phyloP scores from a whole-genome alignment of 345 rosid genomes.

The Populus tremula region DNA sequence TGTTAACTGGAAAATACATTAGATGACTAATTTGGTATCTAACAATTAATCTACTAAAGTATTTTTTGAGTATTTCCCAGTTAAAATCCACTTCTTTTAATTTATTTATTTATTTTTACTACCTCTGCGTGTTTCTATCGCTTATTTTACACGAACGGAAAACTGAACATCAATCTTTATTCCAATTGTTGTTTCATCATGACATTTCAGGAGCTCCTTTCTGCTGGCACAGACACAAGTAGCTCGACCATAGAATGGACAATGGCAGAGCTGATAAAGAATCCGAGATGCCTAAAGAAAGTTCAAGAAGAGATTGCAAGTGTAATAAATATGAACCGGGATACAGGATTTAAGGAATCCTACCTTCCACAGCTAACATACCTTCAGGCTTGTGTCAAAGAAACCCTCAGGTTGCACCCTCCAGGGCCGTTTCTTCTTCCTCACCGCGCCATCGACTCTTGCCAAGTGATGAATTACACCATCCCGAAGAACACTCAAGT shows the following conservation, averaged over 20 bases:
- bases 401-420: slow-evolving; percentile 27
- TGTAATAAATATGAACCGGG: background rate
- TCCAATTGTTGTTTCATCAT: background rate
- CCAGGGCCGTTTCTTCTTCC: slow-evolving; percentile 32
- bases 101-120: no score
- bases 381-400: slow-evolving; percentile 30
- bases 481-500: slow-evolving; percentile 22
- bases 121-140: no score
- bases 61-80: no score
- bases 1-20: no score
- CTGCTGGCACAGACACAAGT: slow-evolving; percentile 27
- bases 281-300: slow-evolving; percentile 9
- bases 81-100: no score
- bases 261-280: slow-evolving; percentile 26
- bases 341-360: slow-evolving; percentile 11
- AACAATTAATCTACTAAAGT: no score
- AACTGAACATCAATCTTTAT: no score
- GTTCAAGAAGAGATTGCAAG: slow-evolving; percentile 17
- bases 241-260: slow-evolving; percentile 29
- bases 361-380: slow-evolving; percentile 10
- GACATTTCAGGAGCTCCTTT: slow-evolving; percentile 20
- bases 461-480: slow-evolving; percentile 22
- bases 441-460: slow-evolving; percentile 15
- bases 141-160: no score
- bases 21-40: no score